These are phyloP conservation scores for Acacia pycnantha DNA, from an alignment of 331 rosid genomes.

Conservation along the genomic window DNA sequence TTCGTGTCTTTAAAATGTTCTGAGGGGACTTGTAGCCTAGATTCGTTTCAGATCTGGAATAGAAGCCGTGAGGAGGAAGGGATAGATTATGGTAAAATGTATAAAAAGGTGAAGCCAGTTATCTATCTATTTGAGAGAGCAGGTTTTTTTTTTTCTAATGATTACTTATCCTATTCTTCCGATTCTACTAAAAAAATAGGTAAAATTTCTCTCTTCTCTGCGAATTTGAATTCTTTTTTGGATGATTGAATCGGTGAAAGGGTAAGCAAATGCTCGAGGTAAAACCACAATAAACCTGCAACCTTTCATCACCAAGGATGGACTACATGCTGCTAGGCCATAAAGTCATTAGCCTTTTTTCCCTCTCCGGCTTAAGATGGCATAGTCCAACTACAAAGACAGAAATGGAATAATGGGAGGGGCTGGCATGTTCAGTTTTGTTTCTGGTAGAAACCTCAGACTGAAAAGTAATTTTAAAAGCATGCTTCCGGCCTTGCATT, in stretches of 20 bases:
- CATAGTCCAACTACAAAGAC: too few species aligned
- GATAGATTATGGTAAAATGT: conserved; percentile 32
- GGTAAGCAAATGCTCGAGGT: neutral
- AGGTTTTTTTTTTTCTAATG: conserved; percentile 19
- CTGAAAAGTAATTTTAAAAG: conserved; percentile 25
- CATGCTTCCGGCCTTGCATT: conserved; percentile 27
- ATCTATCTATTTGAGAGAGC: conserved; percentile 32
- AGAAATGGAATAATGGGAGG: too few species aligned
- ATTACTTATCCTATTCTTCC: too few species aligned
- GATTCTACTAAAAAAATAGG: too few species aligned
- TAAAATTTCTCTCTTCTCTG: too few species aligned
- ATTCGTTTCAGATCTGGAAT: conserved; percentile 73
- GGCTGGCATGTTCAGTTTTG: neutral
- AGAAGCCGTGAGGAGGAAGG: conserved; percentile 29
- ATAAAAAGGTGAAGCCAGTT: conserved; percentile 28
- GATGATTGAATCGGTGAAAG: neutral
- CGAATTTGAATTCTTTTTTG: too few species aligned
- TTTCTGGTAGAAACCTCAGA: conserved; percentile 5
- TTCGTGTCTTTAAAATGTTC: conserved; percentile 35
- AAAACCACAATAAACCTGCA: neutral
- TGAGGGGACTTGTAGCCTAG: conserved; percentile 70
- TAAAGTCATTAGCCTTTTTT: neutral
- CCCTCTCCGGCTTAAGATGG: neutral
- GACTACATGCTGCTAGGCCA: neutral
- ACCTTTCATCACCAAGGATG: neutral